Base-by-base conservation (phyloP, 208 protist species). In the Novymonas esmeraldas region DNA sequence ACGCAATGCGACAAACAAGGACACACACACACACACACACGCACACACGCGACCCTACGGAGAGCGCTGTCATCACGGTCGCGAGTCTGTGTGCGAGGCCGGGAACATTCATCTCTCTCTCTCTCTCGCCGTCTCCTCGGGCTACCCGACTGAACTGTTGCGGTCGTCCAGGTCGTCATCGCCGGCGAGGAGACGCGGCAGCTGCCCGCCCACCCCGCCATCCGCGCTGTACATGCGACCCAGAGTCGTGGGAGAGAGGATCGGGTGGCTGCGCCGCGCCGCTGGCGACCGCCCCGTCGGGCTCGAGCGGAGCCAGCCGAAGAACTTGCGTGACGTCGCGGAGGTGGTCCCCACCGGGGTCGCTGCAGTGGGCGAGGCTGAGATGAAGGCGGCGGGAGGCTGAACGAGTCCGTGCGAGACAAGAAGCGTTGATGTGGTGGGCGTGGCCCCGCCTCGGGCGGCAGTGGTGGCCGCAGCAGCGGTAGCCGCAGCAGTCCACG, bases 371-470 rank as follows among this genome's bases (percentile, higher is more conserved):
- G 54, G 62, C 36, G 56, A 69, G 6, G 48, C 70, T 11, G 54
- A 55, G 38, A 51, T 65, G 56, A 76, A 76, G 33, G 62, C 70
- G 1, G 70, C 59, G 24, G 61, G 62, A 20, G 70, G 70, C 49
- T 76, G 54, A 29, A 76, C 13, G 20, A 76, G 31, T 0, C 70
- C 70, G 13, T 70, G 70, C 6, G 70, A 76, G 16, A 59, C 28
- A n/a, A 76, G 55, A 38, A 76, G 46, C 41, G 42, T 58, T 0
- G 70, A 64, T 14, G 70, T 70, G 3, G 33, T 44, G 7, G 66
- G 45, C 20, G 33, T 46, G 6, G 26, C 2, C 18, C 13, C 59
- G 11, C 29, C 16, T 18, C 59, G 42, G 11, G 36, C 13, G 13
- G 59, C 9, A 6, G 24, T 0, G 11, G 22, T 26, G 18, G 44